Conservation (phyloP, 768 basidiomycete species). For the Leccinum obscurum region DNA sequence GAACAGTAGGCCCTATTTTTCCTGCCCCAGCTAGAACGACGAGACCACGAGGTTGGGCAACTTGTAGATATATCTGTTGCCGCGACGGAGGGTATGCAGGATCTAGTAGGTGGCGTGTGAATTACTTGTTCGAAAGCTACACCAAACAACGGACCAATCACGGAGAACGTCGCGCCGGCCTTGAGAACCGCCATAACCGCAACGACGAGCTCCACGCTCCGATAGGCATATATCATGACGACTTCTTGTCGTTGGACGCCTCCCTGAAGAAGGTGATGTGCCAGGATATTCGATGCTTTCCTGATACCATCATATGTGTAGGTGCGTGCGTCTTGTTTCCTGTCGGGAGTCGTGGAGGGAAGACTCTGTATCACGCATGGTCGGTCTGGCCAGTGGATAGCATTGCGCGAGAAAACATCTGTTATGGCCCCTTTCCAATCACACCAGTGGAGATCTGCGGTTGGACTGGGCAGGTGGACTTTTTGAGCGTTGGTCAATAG, state of each 20-base stretch:
- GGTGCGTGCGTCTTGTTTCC: conserved; percentile 51
- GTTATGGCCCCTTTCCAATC: conserved; percentile 97
- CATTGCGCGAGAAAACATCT: conserved; percentile 90
- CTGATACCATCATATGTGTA: conserved; percentile 84
- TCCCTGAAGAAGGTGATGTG: conserved; percentile 83
- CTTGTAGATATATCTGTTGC: conserved; percentile 90
- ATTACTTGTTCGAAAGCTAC: conserved; percentile 2
- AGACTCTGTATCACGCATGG: conserved; percentile 86
- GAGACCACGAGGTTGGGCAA: conserved; percentile 89
- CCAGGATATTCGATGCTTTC: conserved; percentile 82
- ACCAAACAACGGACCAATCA: conserved; percentile 69
- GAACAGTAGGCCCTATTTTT: conserved; percentile 72
- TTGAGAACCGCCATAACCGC: conserved; percentile 97
- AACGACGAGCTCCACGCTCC: conserved; percentile 94
- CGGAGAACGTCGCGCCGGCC: conserved; percentile 94
- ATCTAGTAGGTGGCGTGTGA: conserved; percentile 48
- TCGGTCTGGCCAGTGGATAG: conserved; percentile 73
- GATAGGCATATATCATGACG: conserved; percentile 96
- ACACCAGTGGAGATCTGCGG: conserved; percentile 92
- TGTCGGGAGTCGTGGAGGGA: conserved; percentile 37
- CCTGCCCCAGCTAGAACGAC: conserved; percentile 92
- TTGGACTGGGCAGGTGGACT: conserved; percentile 75
- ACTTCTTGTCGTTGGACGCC: conserved; percentile 93
- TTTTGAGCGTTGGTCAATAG: conserved; percentile 74
- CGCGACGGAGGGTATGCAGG: conserved; percentile 94